phyloP scores from a whole-genome alignment of 345 rosid genomes.

The Geranium rotundifolium region DNA sequence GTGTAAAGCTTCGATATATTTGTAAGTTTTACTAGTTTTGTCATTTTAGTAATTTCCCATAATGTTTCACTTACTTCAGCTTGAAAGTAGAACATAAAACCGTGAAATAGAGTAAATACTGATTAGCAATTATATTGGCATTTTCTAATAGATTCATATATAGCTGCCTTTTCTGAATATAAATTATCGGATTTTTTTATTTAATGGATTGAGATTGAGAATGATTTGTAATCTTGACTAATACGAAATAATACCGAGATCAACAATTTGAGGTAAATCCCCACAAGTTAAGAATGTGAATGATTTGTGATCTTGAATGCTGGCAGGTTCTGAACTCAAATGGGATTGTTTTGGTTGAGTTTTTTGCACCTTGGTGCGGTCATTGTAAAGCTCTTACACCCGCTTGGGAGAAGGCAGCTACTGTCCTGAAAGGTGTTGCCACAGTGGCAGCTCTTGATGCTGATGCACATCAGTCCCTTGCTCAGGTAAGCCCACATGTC shows the following conservation, averaged over 20 bases:
- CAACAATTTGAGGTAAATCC: too few relatives aligned
- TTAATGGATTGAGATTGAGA: neutral
- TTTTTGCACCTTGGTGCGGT: conserved; percentile 99
- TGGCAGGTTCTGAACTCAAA: conserved; percentile 75
- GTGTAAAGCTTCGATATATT: neutral
- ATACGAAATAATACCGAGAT: too few relatives aligned
- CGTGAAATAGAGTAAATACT: neutral
- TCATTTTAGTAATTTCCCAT: too few relatives aligned
- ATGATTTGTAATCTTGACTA: neutral
- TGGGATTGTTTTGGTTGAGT: conserved; percentile 85
- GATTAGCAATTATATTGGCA: neutral
- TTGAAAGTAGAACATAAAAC: too few relatives aligned
- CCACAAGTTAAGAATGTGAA: too few relatives aligned
- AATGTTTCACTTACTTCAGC: too few relatives aligned
- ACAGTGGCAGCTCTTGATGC: conserved; percentile 96
- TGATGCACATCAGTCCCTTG: conserved; percentile 84
- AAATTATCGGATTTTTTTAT: too few relatives aligned
- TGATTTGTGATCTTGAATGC: conserved; percentile 2
- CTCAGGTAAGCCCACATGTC: conserved; percentile 49
- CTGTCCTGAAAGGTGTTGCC: conserved; percentile 71
- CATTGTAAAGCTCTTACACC: conserved; percentile 90
- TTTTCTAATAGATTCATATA: neutral
- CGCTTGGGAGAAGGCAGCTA: conserved; percentile 89
- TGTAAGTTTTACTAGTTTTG: too few relatives aligned
- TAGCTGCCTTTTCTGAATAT: too few relatives aligned